phyloP scores from a whole-genome alignment of 371 early-diverging fungal species.

The Umbelopsis sp. region DNA sequence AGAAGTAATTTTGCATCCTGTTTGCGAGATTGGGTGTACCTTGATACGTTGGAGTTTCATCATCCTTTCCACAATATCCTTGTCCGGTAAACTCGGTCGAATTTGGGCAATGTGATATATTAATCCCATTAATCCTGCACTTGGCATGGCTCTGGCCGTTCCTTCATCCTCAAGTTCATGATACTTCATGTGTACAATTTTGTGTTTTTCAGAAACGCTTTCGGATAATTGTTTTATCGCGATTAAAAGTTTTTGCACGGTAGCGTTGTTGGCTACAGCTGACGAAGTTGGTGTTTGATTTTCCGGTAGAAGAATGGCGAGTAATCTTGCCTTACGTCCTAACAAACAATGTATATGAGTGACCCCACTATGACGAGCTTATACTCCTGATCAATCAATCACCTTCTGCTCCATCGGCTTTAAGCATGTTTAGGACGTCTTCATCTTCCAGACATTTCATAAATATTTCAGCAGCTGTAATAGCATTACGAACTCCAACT shows the following conservation, averaged over 20 bases:
- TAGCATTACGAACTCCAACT: not conserved
- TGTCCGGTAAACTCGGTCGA: conserved; percentile 43
- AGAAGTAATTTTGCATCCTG: not conserved
- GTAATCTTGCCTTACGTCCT: conserved; percentile 13
- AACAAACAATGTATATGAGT: conserved; percentile 7
- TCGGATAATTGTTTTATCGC: conserved; percentile 46
- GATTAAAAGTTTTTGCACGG: conserved; percentile 38
- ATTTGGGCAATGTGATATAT: conserved; percentile 54
- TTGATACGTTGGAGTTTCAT: conserved; percentile 50
- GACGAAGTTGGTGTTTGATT: conserved; percentile 7
- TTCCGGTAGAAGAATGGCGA: conserved; percentile 28
- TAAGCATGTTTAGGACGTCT: not conserved
- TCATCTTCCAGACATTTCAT: not conserved
- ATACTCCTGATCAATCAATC: not conserved
- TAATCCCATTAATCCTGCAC: conserved; percentile 53
- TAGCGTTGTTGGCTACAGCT: conserved; percentile 30
- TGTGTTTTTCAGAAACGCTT: conserved; percentile 39
- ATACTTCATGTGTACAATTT: conserved; percentile 56
- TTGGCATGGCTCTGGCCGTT: conserved; percentile 56
- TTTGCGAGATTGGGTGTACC: conserved; percentile 22
- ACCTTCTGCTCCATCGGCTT: conserved; percentile 20
- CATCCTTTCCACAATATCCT: conserved; percentile 43
- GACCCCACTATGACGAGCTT: not conserved
- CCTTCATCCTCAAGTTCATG: conserved; percentile 59
- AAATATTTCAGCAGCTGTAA: not conserved